These are phyloP conservation scores for Coniosporium tulheliwenetii DNA, from an alignment of 2,329 filamentous ascomycete species.

Conservation along the genomic window DNA sequence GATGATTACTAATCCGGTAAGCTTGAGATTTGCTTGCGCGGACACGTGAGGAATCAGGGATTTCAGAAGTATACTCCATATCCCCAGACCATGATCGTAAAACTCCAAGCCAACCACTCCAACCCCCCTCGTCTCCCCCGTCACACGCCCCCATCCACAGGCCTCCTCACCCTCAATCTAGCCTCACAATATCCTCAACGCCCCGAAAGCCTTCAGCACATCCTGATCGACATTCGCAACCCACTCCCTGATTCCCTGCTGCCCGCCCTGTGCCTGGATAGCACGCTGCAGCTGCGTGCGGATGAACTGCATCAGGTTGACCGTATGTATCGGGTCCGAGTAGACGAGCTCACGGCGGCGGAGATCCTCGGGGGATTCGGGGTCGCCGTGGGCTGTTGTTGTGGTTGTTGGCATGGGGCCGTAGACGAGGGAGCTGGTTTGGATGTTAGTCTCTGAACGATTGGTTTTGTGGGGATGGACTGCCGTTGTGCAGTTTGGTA, in stretches of 20 bases:
- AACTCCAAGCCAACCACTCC: no score
- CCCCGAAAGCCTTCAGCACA: constrained; percentile 48
- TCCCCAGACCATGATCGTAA: no score
- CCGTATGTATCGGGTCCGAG: constrained; percentile 51
- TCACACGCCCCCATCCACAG: no score
- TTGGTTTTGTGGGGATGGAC: background rate
- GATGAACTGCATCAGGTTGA: constrained; percentile 50
- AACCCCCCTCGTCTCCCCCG: no score
- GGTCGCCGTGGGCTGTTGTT: constrained; percentile 8
- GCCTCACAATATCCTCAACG: constrained; percentile 14
- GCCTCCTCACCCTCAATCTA: no score
- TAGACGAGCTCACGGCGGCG: constrained; percentile 33
- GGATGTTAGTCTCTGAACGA: background rate
- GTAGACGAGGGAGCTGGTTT: constrained; percentile 25
- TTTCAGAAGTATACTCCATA: no score
- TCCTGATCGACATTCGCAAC: constrained; percentile 60
- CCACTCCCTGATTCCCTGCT: constrained; percentile 53
- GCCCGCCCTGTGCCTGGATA: constrained; percentile 46
- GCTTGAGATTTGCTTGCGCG: no score
- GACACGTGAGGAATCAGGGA: no score
- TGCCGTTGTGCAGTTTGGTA: background rate
- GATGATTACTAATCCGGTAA: no score
- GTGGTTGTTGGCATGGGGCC: constrained; percentile 3
- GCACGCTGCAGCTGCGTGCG: constrained; percentile 43
- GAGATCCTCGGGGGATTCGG: constrained; percentile 28